phyloP scores from a whole-genome alignment of 306 rosid genomes.

The Mucuna pruriens region DNA sequence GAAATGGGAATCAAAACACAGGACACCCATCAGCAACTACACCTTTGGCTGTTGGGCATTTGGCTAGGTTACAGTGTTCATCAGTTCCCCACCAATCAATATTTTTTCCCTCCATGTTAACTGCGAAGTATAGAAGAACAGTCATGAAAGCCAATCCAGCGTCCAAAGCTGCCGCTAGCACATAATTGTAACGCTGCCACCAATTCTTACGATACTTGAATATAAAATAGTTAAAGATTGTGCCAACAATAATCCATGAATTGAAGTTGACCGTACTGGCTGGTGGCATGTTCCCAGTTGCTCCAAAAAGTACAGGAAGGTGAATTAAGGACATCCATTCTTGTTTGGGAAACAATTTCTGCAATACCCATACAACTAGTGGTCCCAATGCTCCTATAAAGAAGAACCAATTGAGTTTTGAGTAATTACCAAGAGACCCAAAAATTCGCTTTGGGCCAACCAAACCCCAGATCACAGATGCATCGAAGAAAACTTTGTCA shows the following conservation, averaged over 20 bases:
- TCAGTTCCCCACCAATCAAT: constrained; percentile 61
- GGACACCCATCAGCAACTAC: constrained; percentile 57
- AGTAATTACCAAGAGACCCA: constrained; percentile 64
- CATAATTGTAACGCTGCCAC: constrained; percentile 76
- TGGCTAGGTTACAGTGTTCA: constrained; percentile 61
- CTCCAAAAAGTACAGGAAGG: constrained; percentile 76
- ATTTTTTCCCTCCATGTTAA: constrained; percentile 35
- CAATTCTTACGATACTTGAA: constrained; percentile 61
- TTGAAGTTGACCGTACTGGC: constrained; percentile 76
- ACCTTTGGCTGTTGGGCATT: constrained; percentile 72
- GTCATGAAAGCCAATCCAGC: constrained; percentile 78
- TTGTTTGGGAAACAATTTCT: constrained; percentile 55
- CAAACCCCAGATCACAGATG: constrained; percentile 82
- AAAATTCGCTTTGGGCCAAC: constrained; percentile 73
- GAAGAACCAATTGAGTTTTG: constrained; percentile 69
- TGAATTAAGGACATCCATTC: constrained; percentile 68
- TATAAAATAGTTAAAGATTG: constrained; percentile 62
- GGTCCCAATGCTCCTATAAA: constrained; percentile 60
- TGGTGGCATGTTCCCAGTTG: constrained; percentile 72
- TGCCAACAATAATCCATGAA: constrained; percentile 60
- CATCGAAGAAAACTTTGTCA: constrained; percentile 64
- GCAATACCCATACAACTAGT: constrained; percentile 56
- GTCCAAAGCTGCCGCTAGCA: constrained; percentile 76
- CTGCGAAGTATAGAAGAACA: constrained; percentile 53
- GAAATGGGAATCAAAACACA: constrained; percentile 28